Percentiles rank a stretch among this genome's conserved stretches.
phyloP scores from a whole-genome alignment of 805 yeast genomes.

The Candida chauliodis region DNA sequence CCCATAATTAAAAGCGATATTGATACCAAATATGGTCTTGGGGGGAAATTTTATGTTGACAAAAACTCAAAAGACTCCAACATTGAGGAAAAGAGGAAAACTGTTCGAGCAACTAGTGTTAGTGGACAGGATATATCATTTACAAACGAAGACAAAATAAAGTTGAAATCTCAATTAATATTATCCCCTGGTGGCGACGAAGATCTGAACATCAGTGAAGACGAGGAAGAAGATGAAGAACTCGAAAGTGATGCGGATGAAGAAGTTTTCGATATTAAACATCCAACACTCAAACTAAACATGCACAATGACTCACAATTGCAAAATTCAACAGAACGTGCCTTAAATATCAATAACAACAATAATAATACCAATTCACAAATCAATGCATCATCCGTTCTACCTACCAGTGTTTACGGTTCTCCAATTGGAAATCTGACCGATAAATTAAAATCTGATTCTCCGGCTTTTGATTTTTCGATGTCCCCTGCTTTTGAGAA shows the following conservation, averaged over 20 bases:
- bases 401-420: conserved; percentile 12
- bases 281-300: conserved; percentile 24
- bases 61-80: conserved; percentile 26
- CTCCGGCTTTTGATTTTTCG: conserved; percentile 15
- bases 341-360: background rate
- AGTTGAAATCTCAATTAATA: conserved; percentile 16
- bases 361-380: background rate
- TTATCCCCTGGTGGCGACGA: conserved; percentile 37
- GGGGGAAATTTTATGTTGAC: conserved; percentile 82
- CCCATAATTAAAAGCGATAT: conserved; percentile 73
- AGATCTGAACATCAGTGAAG: conserved; percentile 17
- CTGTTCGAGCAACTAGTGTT: conserved; percentile 34
- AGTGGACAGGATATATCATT: conserved; percentile 20
- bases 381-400: background rate
- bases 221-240: conserved; percentile 4
- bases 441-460: conserved; percentile 16
- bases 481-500: conserved; percentile 18
- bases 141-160: conserved; percentile 8
- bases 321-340: background rate
- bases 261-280: conserved; percentile 14
- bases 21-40: conserved; percentile 82
- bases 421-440: conserved; percentile 15
- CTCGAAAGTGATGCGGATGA: conserved; percentile 41
- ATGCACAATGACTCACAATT: conserved; percentile 6
- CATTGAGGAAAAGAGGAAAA: conserved; percentile 15